These are phyloP conservation scores for Pseudonitzschia pungens DNA, from an alignment of 108 stramenopile genomes.

Conservation along the genomic window DNA sequence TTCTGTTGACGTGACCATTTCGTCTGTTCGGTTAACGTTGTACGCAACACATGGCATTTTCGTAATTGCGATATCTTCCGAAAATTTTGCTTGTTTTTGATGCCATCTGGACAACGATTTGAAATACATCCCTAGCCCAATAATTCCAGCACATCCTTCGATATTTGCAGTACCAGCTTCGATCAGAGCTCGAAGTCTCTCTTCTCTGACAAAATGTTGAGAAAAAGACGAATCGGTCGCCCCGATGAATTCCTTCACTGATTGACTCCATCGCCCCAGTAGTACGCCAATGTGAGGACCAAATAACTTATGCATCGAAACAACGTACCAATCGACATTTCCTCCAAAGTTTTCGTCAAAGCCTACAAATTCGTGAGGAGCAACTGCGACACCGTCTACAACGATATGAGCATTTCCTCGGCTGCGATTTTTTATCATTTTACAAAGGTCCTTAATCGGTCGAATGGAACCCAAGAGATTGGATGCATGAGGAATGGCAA, in stretches of 20 bases:
- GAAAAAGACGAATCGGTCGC: not conserved
- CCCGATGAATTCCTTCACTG: slow-evolving; percentile 11
- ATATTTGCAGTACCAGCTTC: slow-evolving; percentile 79
- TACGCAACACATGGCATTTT: not conserved
- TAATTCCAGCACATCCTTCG: slow-evolving; percentile 77
- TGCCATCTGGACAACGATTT: slow-evolving; percentile 13
- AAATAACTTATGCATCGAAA: slow-evolving; percentile 80
- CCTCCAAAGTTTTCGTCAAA: slow-evolving; percentile 6
- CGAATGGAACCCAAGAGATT: slow-evolving; percentile 78
- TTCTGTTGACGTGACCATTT: not conserved
- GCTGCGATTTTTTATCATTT: slow-evolving; percentile 33
- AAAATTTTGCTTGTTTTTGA: not conserved
- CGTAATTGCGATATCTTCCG: not conserved
- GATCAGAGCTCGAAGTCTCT: slow-evolving; percentile 13
- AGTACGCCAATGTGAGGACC: slow-evolving; percentile 80
- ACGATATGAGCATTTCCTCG: slow-evolving; percentile 57
- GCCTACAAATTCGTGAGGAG: slow-evolving; percentile 61
- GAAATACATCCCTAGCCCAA: slow-evolving; percentile 61
- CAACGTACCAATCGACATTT: slow-evolving; percentile 77
- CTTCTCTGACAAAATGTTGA: not conserved
- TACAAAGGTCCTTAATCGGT: slow-evolving; percentile 43
- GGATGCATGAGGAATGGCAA: slow-evolving; percentile 76
- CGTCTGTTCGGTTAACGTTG: not conserved
- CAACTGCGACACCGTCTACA: slow-evolving; percentile 85
- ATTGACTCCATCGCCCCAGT: slow-evolving; percentile 28